Evolutionary conservation across 495 filamentous ascomycete genomes (phyloP).

Genomic region (Paragyromitra xinjiangensis): DNA sequence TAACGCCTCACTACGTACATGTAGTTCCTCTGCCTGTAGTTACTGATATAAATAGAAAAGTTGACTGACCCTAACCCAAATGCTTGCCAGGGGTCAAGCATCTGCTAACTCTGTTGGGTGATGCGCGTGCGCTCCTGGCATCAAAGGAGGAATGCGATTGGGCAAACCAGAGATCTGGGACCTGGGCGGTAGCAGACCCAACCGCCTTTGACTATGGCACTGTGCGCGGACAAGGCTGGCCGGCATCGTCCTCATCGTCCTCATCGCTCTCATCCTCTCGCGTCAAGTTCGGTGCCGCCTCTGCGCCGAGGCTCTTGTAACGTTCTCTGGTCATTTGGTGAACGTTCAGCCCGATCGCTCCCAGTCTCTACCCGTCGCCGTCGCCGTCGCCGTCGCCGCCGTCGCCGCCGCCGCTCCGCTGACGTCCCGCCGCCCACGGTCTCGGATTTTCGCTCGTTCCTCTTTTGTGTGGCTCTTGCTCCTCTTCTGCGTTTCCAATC

Average conservation of each 20-base stretch:
- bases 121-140: constrained; percentile 3
- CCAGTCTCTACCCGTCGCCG: constrained; percentile 6
- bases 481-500: constrained; percentile 24
- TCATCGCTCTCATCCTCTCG: constrained; percentile 46
- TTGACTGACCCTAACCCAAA: constrained; percentile 17
- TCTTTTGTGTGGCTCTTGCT: constrained; percentile 29
- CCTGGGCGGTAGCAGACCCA: constrained; percentile 21
- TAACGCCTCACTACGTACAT: no score
- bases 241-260: constrained; percentile 33
- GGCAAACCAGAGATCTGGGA: constrained; percentile 33
- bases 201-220: constrained; percentile 22
- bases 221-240: not conserved
- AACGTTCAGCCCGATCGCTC: constrained; percentile 18
- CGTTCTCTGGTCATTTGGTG: not conserved
- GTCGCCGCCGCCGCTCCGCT: not conserved
- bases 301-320: constrained; percentile 17
- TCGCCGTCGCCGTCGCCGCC: constrained; percentile 1
- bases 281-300: constrained; percentile 19
- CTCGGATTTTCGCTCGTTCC: constrained; percentile 42
- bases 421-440: constrained; percentile 9
- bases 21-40: not conserved
- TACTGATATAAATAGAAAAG: not conserved
- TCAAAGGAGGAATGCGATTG: constrained; percentile 13
- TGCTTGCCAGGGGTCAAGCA: constrained; percentile 8
- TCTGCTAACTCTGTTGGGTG: constrained; percentile 20